Base-by-base conservation (phyloP, 768 basidiomycete species). In the Collybia sp. region DNA sequence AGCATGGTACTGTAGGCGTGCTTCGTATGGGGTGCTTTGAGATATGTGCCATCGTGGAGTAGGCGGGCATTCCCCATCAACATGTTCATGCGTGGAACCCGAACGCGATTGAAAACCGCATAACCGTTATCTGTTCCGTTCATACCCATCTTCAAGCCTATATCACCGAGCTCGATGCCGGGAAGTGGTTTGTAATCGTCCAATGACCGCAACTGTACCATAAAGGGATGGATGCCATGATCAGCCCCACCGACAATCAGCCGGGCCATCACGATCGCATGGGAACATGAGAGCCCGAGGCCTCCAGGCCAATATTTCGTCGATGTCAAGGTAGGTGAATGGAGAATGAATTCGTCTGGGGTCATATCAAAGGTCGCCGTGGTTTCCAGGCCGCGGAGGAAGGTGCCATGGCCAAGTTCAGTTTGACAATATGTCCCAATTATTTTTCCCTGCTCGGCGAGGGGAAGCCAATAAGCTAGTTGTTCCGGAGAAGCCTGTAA, bases 371-470 rank as follows among this genome's bases (percentile, higher is more conserved):
- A 25, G 25, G 53, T 59, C 34, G 61, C 60, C 4, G 60, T 57
- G 9, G 61, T 61, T 41, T 61, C 57, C 12, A 63, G 44, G 10
- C 54, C 55, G 5, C 60, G 53, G 17, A 63, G 32, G 31, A 56
- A 58, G 2, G 58, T 60, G 10, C 61, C 59, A 42, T 63, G 60
- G 6, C 58, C 62, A 11, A 63, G 53, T 38, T 63, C 62, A 3
- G 25, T 25, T 25, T 25, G 25, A 25, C 25, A 25, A 8, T 25
- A 25, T 25, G 25, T 25, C 25, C 62, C 58, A 17, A 61, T 46
- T 16, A 60, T 58, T 30, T 45, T 52, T 4, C 56, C 52, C 0
- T 52, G 53, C 40, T 56, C 51, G 1, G 54, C 58, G 2, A 55
- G 47, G 60, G 60, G 18, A n/a, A 57, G 44, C 60, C 57, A 62